These are phyloP conservation scores for Kwoniella sp. DNA, from an alignment of 768 basidiomycete genomes.

Conservation along the genomic window DNA sequence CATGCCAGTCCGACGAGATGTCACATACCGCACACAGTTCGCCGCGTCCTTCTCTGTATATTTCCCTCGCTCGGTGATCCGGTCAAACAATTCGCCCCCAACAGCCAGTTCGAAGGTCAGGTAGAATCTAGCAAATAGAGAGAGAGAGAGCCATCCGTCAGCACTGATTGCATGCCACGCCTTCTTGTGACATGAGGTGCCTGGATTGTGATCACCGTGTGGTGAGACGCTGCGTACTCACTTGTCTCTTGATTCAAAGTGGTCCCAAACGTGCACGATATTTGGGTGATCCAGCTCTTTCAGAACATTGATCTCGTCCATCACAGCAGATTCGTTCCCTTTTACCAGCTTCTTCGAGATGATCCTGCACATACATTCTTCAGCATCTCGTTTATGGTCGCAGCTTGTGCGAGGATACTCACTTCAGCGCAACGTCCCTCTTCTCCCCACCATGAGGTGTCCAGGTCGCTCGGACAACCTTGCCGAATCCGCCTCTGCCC, in stretches of 20 bases:
- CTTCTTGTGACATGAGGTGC: neutral
- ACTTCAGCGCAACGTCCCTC: slow-evolving; percentile 54
- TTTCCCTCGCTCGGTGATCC: slow-evolving; percentile 79
- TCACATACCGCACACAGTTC: slow-evolving; percentile 67
- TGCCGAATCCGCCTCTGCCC: slow-evolving; percentile 85
- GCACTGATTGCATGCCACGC: no score
- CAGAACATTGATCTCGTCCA: slow-evolving; percentile 89
- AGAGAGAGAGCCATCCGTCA: neutral
- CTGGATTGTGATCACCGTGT: neutral
- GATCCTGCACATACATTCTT: slow-evolving; percentile 64
- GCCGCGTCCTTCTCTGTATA: slow-evolving; percentile 94
- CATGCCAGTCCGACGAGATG: no score
- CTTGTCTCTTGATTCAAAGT: slow-evolving; percentile 88
- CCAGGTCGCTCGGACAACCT: slow-evolving; percentile 72
- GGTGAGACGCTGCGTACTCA: no score
- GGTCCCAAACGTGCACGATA: slow-evolving; percentile 65
- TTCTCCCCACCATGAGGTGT: slow-evolving; percentile 39
- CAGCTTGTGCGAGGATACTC: no score
- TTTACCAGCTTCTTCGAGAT: slow-evolving; percentile 93
- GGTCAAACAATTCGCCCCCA: slow-evolving; percentile 92
- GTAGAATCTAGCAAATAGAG: slow-evolving; percentile 64
- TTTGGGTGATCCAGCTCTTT: slow-evolving; percentile 88
- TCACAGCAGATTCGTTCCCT: slow-evolving; percentile 82
- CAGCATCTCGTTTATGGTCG: no score
- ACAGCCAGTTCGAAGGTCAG: slow-evolving; percentile 91